Percentiles rank a stretch among this genome's conserved stretches.
Evolutionary conservation across 768 basidiomycete genomes (phyloP).

Genomic region (Boletus barrowsii): DNA sequence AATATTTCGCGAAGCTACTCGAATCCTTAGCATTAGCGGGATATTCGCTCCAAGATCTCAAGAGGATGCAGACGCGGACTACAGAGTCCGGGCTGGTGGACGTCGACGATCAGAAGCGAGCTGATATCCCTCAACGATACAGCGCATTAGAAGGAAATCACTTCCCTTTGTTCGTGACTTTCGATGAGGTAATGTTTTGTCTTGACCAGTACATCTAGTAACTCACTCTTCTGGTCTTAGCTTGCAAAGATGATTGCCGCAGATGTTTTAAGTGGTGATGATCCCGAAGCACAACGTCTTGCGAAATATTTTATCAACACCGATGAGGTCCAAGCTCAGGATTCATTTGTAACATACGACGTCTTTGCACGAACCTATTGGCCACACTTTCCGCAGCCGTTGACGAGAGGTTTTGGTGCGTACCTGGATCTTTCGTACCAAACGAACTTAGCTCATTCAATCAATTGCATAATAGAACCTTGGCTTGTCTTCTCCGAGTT

Average conservation of each 20-base stretch:
- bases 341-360: conserved; percentile 41
- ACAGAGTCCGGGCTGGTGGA: conserved; percentile 34
- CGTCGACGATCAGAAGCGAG: conserved; percentile 24
- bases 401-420: conserved; percentile 53
- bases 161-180: conserved; percentile 71
- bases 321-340: conserved; percentile 16
- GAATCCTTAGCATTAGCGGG: conserved; percentile 40
- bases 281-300: neutral
- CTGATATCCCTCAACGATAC: conserved; percentile 42
- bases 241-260: conserved; percentile 26
- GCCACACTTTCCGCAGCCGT: conserved; percentile 51
- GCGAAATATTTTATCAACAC: conserved; percentile 14
- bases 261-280: conserved; percentile 14
- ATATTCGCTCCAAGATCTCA: conserved; percentile 39
- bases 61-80: conserved; percentile 20
- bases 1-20: conserved; percentile 55
- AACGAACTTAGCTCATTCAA: neutral
- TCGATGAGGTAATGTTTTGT: conserved; percentile 46
- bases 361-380: conserved; percentile 54
- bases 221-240: conserved; percentile 9
- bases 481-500: conserved; percentile 63
- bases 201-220: neutral
- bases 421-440: neutral
- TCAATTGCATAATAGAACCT: conserved; percentile 42
- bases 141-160: conserved; percentile 56